phyloP scores from a whole-genome alignment of 2,329 filamentous ascomycete genomes.

The Phialophora verrucosa region DNA sequence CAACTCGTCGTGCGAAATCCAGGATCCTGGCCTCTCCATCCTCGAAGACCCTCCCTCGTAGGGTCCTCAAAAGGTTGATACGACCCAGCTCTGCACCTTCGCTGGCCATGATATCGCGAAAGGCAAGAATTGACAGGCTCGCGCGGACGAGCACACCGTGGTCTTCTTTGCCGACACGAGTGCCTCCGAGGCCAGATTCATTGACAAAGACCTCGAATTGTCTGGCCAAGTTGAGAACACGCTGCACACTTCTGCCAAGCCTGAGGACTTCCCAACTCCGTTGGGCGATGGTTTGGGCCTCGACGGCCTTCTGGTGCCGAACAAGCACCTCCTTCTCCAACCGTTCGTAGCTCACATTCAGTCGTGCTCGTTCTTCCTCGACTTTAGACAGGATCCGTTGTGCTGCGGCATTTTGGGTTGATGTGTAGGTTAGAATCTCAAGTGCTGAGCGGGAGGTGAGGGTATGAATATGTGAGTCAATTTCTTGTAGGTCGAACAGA shows the following conservation, averaged over 20 bases:
- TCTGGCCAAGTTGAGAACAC: constrained; percentile 79
- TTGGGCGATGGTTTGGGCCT: constrained; percentile 77
- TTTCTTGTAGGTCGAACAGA: constrained; percentile 94
- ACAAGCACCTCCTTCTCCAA: constrained; percentile 84
- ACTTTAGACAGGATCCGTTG: constrained; percentile 74
- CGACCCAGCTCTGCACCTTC: constrained; percentile 78
- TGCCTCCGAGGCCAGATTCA: constrained; percentile 62
- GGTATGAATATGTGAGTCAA: constrained; percentile 92
- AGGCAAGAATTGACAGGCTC: constrained; percentile 75
- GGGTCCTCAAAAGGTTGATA: constrained; percentile 72
- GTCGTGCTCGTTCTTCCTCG: constrained; percentile 75
- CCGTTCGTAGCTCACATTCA: constrained; percentile 84
- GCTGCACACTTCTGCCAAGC: constrained; percentile 74
- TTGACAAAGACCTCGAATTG: constrained; percentile 86
- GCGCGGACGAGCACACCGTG: constrained; percentile 81
- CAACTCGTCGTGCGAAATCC: constrained; percentile 74
- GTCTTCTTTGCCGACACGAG: constrained; percentile 64
- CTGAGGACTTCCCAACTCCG: constrained; percentile 80
- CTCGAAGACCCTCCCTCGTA: constrained; percentile 71
- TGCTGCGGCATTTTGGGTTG: constrained; percentile 74
- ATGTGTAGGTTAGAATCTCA: constrained; percentile 78
- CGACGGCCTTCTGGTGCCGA: constrained; percentile 83
- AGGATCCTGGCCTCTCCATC: constrained; percentile 77
- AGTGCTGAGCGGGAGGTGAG: constrained; percentile 84
- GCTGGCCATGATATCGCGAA: constrained; percentile 70